phyloP scores from a whole-genome alignment of 805 yeast species.

The Suhomyces vadensis region DNA sequence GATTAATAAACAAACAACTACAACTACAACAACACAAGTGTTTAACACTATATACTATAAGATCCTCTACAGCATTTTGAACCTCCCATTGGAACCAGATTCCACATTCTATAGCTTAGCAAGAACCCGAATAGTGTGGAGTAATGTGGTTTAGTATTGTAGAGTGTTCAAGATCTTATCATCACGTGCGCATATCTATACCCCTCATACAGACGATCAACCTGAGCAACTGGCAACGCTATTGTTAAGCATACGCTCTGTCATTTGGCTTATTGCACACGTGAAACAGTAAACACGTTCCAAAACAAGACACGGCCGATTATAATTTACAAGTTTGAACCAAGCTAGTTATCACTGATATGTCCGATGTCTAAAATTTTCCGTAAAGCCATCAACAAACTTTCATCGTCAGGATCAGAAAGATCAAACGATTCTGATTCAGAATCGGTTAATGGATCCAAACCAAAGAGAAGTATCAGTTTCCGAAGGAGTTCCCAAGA shows the following conservation, averaged over 20 bases:
- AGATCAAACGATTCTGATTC: constrained; percentile 4
- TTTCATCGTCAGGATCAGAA: constrained; percentile 7
- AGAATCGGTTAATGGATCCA: constrained; percentile 4
- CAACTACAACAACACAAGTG: too few relatives aligned
- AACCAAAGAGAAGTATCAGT: constrained; percentile 11
- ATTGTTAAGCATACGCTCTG: background rate
- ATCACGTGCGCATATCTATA: background rate
- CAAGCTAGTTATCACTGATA: constrained; percentile 1
- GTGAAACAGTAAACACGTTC: too few relatives aligned
- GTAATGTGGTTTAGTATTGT: background rate
- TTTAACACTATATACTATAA: too few relatives aligned
- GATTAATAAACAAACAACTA: too few relatives aligned
- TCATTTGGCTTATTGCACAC: background rate
- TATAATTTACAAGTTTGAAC: too few relatives aligned
- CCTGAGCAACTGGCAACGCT: constrained; percentile 1
- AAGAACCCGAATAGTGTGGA: background rate
- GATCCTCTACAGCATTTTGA: too few relatives aligned
- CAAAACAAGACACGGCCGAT: too few relatives aligned
- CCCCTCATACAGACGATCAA: background rate
- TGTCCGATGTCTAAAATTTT: constrained; percentile 13
- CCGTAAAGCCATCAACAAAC: constrained; percentile 13
- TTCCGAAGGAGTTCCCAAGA: constrained; percentile 8
- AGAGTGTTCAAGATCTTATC: background rate
- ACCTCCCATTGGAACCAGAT: too few relatives aligned
- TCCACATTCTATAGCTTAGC: too few relatives aligned